These are phyloP conservation scores for Mycosarcoma mackinlayi DNA, from an alignment of 1,284 basidiomycete species.

Conservation along the genomic window DNA sequence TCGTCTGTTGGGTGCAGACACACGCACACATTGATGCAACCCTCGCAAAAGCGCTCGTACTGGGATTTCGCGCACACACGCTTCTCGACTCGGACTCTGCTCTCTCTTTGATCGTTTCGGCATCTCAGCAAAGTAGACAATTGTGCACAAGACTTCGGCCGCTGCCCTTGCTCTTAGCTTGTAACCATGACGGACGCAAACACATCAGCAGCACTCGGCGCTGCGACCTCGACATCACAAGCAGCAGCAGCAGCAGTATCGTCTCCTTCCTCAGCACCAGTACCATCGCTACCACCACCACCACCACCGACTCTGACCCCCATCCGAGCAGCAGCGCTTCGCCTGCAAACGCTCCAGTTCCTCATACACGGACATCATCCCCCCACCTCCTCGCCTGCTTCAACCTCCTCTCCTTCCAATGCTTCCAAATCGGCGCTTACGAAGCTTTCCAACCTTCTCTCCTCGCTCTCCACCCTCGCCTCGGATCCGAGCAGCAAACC, in stretches of 20 bases:
- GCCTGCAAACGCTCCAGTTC: background rate
- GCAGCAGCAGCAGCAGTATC: background rate
- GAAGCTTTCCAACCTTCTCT: background rate
- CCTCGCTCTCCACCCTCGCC: background rate
- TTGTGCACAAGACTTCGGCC: no score
- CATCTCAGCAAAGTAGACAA: no score
- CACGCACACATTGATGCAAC: no score
- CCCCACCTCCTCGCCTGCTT: background rate
- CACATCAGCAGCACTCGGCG: background rate
- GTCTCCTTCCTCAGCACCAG: background rate
- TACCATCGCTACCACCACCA: background rate
- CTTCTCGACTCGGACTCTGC: no score
- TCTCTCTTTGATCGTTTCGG: no score
- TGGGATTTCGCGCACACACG: no score
- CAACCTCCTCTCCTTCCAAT: background rate
- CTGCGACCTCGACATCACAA: background rate
- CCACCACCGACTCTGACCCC: background rate
- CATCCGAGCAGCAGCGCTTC: background rate
- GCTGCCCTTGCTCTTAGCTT: no score
- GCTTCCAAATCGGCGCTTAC: background rate
- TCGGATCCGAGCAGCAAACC: background rate
- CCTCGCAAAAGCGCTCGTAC: no score
- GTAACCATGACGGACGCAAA: background rate
- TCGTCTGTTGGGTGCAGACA: no score
- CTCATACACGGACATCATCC: slow-evolving; percentile 17